Conservation (phyloP, 2,329 filamentous ascomycete species). For the Colletotrichum brevisporum region DNA sequence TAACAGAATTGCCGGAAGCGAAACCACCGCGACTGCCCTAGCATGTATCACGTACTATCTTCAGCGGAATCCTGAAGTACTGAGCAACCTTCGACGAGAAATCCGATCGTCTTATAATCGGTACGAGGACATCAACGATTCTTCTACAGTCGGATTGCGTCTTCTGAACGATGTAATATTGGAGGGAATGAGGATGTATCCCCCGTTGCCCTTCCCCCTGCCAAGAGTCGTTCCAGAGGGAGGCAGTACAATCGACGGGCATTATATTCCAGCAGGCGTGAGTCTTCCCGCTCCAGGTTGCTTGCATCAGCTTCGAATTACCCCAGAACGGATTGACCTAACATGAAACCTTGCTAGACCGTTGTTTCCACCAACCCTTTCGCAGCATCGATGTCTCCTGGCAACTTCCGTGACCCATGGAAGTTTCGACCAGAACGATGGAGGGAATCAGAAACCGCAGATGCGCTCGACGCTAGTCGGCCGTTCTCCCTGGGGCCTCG, state of each 20-base stretch:
- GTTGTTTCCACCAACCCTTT: conserved; percentile 7
- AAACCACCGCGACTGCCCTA: conserved; percentile 62
- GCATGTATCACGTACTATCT: conserved; percentile 46
- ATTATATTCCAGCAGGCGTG: background rate
- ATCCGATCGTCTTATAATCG: conserved; percentile 42
- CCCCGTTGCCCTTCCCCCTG: conserved; percentile 32
- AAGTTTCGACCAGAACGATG: conserved; percentile 8
- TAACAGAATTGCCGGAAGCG: conserved; percentile 52
- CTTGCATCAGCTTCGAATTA: no score
- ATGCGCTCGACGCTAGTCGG: conserved; percentile 13
- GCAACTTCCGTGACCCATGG: conserved; percentile 4
- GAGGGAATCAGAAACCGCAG: background rate
- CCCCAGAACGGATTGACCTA: no score
- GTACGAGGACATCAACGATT: conserved; percentile 42
- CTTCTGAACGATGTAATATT: conserved; percentile 37
- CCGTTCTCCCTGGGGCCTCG: conserved; percentile 12
- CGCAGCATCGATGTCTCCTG: conserved; percentile 4
- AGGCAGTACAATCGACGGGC: conserved; percentile 21
- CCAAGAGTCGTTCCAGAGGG: conserved; percentile 34
- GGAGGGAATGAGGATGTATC: conserved; percentile 40
- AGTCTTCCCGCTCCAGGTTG: background rate
- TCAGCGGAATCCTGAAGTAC: conserved; percentile 23
- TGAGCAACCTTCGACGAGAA: conserved; percentile 43
- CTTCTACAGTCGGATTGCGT: conserved; percentile 13
- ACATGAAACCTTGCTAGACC: background rate